phyloP scores from a whole-genome alignment of 1,284 basidiomycete species.

The Pyrrhoderma noxium region DNA sequence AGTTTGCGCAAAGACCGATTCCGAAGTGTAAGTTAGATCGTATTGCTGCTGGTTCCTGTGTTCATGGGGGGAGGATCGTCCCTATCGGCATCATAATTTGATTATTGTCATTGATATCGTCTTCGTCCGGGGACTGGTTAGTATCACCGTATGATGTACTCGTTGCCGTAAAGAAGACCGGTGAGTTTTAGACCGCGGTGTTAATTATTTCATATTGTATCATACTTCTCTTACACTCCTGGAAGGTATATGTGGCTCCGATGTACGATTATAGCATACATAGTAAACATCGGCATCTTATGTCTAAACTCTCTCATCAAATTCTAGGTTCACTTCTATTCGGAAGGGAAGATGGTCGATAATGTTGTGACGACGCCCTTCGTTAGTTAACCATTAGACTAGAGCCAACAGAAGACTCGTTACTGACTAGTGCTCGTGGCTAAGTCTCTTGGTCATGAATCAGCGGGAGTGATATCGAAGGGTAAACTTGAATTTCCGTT shows the following conservation, averaged over 20 bases:
- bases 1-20: constrained; percentile 72
- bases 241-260: constrained; percentile 87
- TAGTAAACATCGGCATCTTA: too few species aligned
- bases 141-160: constrained; percentile 77
- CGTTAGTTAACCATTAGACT: background rate
- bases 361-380: constrained; percentile 12
- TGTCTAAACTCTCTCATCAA: too few species aligned
- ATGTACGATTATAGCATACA: constrained; percentile 49
- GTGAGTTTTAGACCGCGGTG: constrained; percentile 33
- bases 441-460: constrained; percentile 45
- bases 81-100: too few species aligned
- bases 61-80: too few species aligned
- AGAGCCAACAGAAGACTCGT: too few species aligned
- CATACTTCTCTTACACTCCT: too few species aligned
- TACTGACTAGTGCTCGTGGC: background rate
- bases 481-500: constrained; percentile 21
- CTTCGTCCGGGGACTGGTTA: constrained; percentile 27
- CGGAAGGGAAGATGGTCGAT: constrained; percentile 60
- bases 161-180: constrained; percentile 88
- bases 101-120: too few species aligned
- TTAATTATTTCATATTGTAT: too few species aligned
- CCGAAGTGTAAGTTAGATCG: constrained; percentile 50
- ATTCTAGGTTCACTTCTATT: constrained; percentile 71
- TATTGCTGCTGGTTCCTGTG: too few species aligned
- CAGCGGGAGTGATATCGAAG: constrained; percentile 40